Conservation (phyloP, 352 stramenopile species). For the Phytophthora litchii region DNA sequence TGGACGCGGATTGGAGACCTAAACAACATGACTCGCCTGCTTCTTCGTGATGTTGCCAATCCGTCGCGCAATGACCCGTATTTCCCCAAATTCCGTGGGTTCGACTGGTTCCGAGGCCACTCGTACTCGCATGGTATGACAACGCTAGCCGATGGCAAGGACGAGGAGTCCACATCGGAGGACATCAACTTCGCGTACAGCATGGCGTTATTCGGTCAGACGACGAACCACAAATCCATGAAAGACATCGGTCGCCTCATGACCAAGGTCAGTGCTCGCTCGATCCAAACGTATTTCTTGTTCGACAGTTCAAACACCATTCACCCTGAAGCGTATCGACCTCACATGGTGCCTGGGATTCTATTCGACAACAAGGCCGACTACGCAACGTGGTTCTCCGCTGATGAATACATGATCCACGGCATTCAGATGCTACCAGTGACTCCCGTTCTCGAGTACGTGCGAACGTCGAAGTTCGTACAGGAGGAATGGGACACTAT, state of each 20-base stretch:
- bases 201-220: slow-evolving; percentile 52
- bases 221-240: slow-evolving; percentile 50
- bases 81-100: slow-evolving; percentile 72
- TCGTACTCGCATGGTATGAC: slow-evolving; percentile 78
- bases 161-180: slow-evolving; percentile 70
- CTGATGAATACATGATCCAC: slow-evolving; percentile 73
- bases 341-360: slow-evolving; percentile 67
- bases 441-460: slow-evolving; percentile 65
- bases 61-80: slow-evolving; percentile 52
- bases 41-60: slow-evolving; percentile 62
- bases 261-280: slow-evolving; percentile 53
- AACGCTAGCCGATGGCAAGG: slow-evolving; percentile 61
- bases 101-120: slow-evolving; percentile 74
- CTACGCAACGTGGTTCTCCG: slow-evolving; percentile 82
- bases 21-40: slow-evolving; percentile 52
- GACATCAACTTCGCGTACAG: slow-evolving; percentile 74
- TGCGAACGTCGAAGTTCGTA: slow-evolving; percentile 58
- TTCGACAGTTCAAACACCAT: slow-evolving; percentile 62
- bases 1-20: slow-evolving; percentile 55
- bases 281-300: slow-evolving; percentile 75
- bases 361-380: slow-evolving; percentile 85
- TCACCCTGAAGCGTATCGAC: slow-evolving; percentile 48
- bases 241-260: slow-evolving; percentile 56
- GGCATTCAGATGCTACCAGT: slow-evolving; percentile 82
- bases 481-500: slow-evolving; percentile 65